A percentile compares a stretch with the other conserved stretches of the same genome.
These are phyloP conservation scores for Candida sp. DNA, from an alignment of 1,139 yeast genomes.

Conservation along the genomic window DNA sequence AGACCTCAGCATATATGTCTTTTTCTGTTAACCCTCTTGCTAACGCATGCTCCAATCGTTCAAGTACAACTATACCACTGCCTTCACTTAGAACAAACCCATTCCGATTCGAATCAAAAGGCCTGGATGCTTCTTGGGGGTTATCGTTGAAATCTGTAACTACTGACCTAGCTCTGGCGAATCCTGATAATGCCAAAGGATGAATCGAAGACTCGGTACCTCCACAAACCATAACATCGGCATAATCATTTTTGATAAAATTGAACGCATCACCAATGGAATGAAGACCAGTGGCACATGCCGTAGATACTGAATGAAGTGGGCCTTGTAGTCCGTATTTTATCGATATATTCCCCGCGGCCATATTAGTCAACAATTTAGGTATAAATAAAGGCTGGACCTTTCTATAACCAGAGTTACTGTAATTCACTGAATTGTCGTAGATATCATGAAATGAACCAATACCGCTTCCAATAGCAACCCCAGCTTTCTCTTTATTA, in stretches of 20 bases:
- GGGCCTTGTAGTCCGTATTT: slow-evolving; percentile 78
- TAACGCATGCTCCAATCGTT: slow-evolving; percentile 72
- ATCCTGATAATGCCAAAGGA: slow-evolving; percentile 87
- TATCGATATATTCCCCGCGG: slow-evolving; percentile 88
- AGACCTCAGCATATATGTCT: slow-evolving; percentile 73
- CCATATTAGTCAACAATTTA: slow-evolving; percentile 83
- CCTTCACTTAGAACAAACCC: slow-evolving; percentile 98
- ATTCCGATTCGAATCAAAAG: slow-evolving; percentile 73
- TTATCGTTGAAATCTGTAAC: slow-evolving; percentile 58
- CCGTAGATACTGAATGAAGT: slow-evolving; percentile 85
- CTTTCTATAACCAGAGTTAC: slow-evolving; percentile 57
- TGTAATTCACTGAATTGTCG: slow-evolving; percentile 53
- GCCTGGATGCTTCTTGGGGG: slow-evolving; percentile 74
- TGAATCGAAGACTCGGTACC: slow-evolving; percentile 88
- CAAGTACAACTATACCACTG: slow-evolving; percentile 75
- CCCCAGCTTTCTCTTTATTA: slow-evolving; percentile 49
- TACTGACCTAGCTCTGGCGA: slow-evolving; percentile 84
- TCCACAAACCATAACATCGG: slow-evolving; percentile 88
- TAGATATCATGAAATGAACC: slow-evolving; percentile 82
- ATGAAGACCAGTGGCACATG: slow-evolving; percentile 96
- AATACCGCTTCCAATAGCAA: slow-evolving; percentile 89
- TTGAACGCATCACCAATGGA: slow-evolving; percentile 91
- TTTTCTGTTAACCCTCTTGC: slow-evolving; percentile 51
- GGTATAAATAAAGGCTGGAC: slow-evolving; percentile 90
- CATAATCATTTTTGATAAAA: slow-evolving; percentile 75